Evolutionary conservation across 2,329 filamentous ascomycete species (phyloP).

Genomic region (Epichloe gansuensis): DNA sequence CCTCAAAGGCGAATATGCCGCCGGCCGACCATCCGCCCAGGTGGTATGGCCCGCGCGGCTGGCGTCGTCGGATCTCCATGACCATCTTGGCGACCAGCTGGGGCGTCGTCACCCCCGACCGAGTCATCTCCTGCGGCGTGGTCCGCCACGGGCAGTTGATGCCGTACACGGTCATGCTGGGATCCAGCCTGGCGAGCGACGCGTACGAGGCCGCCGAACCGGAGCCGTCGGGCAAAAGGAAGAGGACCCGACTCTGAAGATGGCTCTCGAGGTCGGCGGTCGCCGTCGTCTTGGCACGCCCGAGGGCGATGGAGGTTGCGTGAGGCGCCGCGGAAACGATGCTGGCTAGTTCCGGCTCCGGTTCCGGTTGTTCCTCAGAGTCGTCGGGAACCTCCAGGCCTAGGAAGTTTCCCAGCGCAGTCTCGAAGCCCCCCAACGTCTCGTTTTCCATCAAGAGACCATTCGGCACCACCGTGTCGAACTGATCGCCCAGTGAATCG

Average conservation of each 20-base stretch:
- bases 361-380: no score
- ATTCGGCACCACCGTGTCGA: no score
- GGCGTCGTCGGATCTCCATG: slow-evolving; percentile 5
- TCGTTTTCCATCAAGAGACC: no score
- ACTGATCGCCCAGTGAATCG: neutral
- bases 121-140: neutral
- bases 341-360: no score
- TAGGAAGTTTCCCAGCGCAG: no score
- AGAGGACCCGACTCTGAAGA: slow-evolving; percentile 5
- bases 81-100: neutral
- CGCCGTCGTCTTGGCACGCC: neutral
- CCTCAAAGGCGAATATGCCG: slow-evolving; percentile 58
- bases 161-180: neutral
- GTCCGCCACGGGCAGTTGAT: slow-evolving; percentile 15
- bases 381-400: no score
- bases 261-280: neutral
- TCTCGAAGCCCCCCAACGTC: no score
- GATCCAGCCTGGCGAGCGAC: neutral
- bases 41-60: slow-evolving; percentile 4
- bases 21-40: slow-evolving; percentile 62
- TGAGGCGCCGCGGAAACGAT: neutral
- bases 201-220: slow-evolving; percentile 17
- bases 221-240: slow-evolving; percentile 19
- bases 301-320: neutral
- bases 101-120: neutral